Evolutionary conservation across 2,329 filamentous ascomycete genomes (phyloP).

Genomic region (Leptodontidium sp.): DNA sequence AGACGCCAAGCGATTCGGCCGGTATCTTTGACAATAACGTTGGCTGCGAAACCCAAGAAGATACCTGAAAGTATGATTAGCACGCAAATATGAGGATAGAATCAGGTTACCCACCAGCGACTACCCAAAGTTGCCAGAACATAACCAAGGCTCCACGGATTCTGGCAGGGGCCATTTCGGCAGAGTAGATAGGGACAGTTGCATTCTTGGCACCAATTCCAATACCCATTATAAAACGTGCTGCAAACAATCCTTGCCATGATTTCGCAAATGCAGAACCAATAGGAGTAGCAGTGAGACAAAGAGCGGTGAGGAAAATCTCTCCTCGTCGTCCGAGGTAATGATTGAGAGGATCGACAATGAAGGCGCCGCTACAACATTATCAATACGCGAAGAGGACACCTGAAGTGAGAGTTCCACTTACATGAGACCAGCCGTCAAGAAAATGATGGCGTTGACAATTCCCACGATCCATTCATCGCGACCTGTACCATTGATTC

Average conservation of each 20-base stretch:
- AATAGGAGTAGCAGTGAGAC: slow-evolving; percentile 79
- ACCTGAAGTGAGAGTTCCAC: slow-evolving; percentile 39
- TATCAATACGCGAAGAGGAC: slow-evolving; percentile 9
- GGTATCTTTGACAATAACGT: slow-evolving; percentile 60
- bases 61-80: slow-evolving; percentile 61
- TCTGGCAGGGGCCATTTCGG: slow-evolving; percentile 60
- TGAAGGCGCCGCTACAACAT: slow-evolving; percentile 62
- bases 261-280: slow-evolving; percentile 63
- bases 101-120: slow-evolving; percentile 74
- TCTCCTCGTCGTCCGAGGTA: slow-evolving; percentile 71
- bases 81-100: slow-evolving; percentile 54
- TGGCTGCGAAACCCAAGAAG: slow-evolving; percentile 53
- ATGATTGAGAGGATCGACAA: slow-evolving; percentile 69
- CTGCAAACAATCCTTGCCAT: slow-evolving; percentile 63
- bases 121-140: slow-evolving; percentile 80
- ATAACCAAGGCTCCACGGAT: slow-evolving; percentile 75
- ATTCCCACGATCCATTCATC: slow-evolving; percentile 63
- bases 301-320: slow-evolving; percentile 79
- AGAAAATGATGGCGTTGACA: slow-evolving; percentile 63
- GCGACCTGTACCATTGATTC: slow-evolving; percentile 44
- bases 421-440: slow-evolving; percentile 53
- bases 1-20: slow-evolving; percentile 66
- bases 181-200: slow-evolving; percentile 58
- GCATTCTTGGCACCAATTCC: slow-evolving; percentile 65
- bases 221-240: slow-evolving; percentile 62